These are phyloP conservation scores for Pseudoneurospora amorphoporcata DNA, from an alignment of 495 filamentous ascomycete species.

Conservation along the genomic window DNA sequence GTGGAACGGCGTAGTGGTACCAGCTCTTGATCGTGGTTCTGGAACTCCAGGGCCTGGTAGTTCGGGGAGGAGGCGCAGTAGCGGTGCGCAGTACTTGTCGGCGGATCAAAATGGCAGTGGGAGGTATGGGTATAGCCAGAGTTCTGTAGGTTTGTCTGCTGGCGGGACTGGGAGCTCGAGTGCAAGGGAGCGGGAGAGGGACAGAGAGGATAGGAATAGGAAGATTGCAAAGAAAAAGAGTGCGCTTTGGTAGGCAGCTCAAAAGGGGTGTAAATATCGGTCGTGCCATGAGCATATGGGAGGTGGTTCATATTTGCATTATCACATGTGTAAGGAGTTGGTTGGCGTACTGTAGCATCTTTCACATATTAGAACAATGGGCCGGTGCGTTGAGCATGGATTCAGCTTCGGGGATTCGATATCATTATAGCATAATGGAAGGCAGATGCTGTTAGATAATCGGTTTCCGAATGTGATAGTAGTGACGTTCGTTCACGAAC, in stretches of 20 bases:
- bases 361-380: neutral
- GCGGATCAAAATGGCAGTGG: neutral
- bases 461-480: neutral
- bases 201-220: conserved; percentile 21
- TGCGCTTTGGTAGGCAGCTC: conserved; percentile 23
- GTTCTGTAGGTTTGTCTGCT: conserved; percentile 1
- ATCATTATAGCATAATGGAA: neutral
- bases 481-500: neutral
- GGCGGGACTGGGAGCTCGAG: conserved; percentile 4
- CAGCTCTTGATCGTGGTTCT: neutral
- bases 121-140: neutral
- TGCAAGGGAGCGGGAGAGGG: conserved; percentile 12
- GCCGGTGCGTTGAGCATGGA: neutral
- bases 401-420: neutral
- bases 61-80: neutral
- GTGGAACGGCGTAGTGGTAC: conserved; percentile 16
- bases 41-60: neutral
- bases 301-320: neutral
- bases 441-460: neutral
- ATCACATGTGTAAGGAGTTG: neutral
- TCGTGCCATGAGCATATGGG: neutral
- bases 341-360: neutral
- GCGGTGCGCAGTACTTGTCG: neutral
- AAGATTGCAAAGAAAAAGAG: conserved; percentile 36
- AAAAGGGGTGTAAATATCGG: neutral